phyloP scores from a whole-genome alignment of 495 filamentous ascomycete species.

The Neohortaea acidophila region DNA sequence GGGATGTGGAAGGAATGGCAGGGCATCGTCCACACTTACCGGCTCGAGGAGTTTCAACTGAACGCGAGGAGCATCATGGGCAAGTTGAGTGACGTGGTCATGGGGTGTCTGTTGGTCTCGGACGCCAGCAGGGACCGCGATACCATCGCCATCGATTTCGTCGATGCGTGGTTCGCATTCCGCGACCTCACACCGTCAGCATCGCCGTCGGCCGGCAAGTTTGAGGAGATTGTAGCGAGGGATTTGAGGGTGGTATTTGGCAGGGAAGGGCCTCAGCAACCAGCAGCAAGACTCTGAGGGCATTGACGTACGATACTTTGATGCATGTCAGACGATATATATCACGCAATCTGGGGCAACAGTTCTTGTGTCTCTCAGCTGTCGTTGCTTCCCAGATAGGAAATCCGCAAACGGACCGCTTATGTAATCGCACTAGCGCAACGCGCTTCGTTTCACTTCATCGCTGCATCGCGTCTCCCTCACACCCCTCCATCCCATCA shows the following conservation, averaged over 20 bases:
- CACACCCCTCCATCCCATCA: no score
- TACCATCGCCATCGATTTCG: conserved; percentile 10
- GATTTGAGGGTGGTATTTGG: background rate
- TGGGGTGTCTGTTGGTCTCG: conserved; percentile 16
- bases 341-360: no score
- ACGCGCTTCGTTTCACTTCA: no score
- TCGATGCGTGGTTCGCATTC: conserved; percentile 1
- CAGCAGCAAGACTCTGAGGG: no score
- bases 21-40: background rate
- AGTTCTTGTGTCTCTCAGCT: no score
- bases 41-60: conserved; percentile 17
- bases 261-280: background rate
- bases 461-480: no score
- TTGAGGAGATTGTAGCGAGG: conserved; percentile 1
- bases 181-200: background rate
- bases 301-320: no score
- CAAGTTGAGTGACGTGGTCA: conserved; percentile 16
- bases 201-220: background rate
- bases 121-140: conserved; percentile 20
- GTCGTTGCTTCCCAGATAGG: no score
- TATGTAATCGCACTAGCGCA: no score
- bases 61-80: conserved; percentile 17
- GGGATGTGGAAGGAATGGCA: conserved; percentile 5
- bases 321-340: no score
- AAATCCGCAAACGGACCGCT: no score